Evolutionary conservation across 164 flowering plant species (phyloP).

Genomic region (Macadamia integrifolia): DNA sequence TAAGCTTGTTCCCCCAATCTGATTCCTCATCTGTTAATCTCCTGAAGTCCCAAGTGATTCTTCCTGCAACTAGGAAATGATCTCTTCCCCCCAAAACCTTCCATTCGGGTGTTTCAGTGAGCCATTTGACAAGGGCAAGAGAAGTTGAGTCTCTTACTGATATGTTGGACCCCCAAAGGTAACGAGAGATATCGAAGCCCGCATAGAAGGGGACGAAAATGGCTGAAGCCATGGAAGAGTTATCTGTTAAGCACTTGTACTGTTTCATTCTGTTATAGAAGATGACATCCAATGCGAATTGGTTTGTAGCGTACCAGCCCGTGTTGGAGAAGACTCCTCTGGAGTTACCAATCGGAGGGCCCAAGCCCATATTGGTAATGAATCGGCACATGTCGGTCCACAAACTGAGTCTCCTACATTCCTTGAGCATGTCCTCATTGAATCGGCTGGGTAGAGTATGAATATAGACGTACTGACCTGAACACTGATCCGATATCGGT

Average conservation of each 20-base stretch:
- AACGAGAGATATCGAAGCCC: conserved; percentile 14
- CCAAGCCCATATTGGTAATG: conserved; percentile 21
- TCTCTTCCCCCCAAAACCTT: conserved; percentile 18
- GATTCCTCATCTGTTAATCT: not conserved
- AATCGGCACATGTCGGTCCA: conserved; percentile 26
- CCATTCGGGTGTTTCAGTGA: conserved; percentile 15
- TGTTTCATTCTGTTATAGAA: conserved; percentile 19
- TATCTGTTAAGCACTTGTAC: conserved; percentile 17
- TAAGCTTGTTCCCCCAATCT: conserved; percentile 3
- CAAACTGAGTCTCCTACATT: conserved; percentile 16
- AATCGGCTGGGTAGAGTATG: conserved; percentile 21
- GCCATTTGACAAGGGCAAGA: conserved; percentile 8
- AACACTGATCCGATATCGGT: not conserved
- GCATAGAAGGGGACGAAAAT: conserved; percentile 24
- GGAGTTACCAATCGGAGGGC: conserved; percentile 6
- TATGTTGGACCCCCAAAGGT: conserved; percentile 10
- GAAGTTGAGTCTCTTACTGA: conserved; percentile 13
- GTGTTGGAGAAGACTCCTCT: not conserved
- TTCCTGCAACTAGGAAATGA: conserved; percentile 21
- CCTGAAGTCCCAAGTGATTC: conserved; percentile 12
- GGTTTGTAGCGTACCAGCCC: conserved; percentile 31
- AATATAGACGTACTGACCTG: conserved; percentile 15
- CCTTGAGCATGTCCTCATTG: conserved; percentile 20
- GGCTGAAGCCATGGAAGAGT: conserved; percentile 21
- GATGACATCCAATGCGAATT: conserved; percentile 21